Evolutionary conservation across 495 filamentous ascomycete genomes (phyloP), one percentile per base, ranked within the genome.

Genomic region (Aspergillus avenaceus): DNA sequence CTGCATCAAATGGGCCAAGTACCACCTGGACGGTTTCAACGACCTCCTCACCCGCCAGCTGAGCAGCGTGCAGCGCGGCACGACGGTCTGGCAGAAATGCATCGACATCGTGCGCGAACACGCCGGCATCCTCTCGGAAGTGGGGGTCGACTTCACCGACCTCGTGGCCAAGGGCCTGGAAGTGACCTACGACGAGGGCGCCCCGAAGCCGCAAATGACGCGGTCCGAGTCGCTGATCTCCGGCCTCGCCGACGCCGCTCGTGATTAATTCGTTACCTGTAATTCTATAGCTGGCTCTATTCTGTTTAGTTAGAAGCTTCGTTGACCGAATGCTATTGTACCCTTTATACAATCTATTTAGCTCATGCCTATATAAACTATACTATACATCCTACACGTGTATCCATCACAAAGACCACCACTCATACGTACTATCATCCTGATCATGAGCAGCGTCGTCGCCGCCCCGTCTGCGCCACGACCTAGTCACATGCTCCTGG

Each of bases 1-100:
- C 4, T 91, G 89, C 57, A 91, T 99, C 42, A 90, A 88, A 62
- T 99, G 93, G 93, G 92, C 90, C 16, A 96, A 96, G 63, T 84
- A 91, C 63, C 83, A 95, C 55, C 80, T 97, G 2, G 89, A 95
- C 55, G 84, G 82, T 4, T 97, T 97, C 74, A 97, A 97, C 60
- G 79, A 71, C 19, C 79, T 91, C 29, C 75, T 99, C 19, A 78
- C 75, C 13, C 77, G 91, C 50, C 93, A 97, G 69, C 68, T 99
- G 41, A 90, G 88, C 66, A 86, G 85, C 37, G 83, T 95, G 18
- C 78, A 86, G 49, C 81, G 77, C 18, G 81, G 82, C 13, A 78
- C 77, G 41, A 76, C 77, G 49, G 77, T 87, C 6, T 96, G 88
- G 86, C 78, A 77, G 46, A 83, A 91, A 64, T 96, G 93, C 64